These are phyloP conservation scores for Pleurozium schreberi DNA, from an alignment of 225 moss, liverwort and hornwort genomes.

Conservation along the genomic window DNA sequence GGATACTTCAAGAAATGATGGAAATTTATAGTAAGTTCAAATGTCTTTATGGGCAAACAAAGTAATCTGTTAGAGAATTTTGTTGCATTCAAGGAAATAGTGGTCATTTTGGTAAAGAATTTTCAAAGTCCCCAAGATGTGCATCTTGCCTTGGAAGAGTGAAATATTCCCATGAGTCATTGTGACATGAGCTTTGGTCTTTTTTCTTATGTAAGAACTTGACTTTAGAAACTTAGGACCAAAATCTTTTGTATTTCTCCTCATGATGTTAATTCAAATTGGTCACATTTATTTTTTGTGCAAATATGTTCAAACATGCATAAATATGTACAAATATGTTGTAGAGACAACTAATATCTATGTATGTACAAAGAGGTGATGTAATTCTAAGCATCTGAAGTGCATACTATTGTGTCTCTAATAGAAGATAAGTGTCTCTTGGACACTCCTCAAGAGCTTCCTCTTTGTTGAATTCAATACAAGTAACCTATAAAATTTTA, in stretches of 20 bases:
- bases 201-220: neutral
- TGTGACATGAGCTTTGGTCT: rapidly evolving
- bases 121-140: neutral
- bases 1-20: neutral
- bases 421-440: neutral
- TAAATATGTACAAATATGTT: neutral
- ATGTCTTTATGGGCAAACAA: neutral
- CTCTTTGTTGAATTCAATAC: neutral
- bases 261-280: neutral
- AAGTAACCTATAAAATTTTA: neutral
- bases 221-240: neutral
- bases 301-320: neutral
- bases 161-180: neutral
- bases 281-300: neutral
- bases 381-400: neutral
- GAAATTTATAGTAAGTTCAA: neutral
- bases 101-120: neutral
- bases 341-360: neutral
- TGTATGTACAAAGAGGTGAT: neutral
- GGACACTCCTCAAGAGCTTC: neutral
- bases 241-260: neutral
- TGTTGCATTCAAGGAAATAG: neutral
- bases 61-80: too few species aligned
- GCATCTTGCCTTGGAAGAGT: neutral
- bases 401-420: neutral